Evolutionary conservation across 2,329 filamentous ascomycete genomes (phyloP), one percentile per base, ranked within the genome.

Genomic region (Microsporum ferrugineum): DNA sequence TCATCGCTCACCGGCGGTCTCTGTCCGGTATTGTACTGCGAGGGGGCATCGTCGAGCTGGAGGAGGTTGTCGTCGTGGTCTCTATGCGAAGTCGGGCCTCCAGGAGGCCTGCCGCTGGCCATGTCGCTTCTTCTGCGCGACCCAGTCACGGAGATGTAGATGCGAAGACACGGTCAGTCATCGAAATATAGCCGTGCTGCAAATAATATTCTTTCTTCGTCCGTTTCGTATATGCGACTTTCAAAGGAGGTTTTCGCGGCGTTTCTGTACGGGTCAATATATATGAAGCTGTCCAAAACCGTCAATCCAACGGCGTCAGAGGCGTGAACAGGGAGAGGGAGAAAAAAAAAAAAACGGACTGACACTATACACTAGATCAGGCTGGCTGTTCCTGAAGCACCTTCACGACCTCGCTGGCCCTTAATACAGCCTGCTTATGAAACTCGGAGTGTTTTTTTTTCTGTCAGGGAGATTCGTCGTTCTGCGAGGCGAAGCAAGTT

Each of bases 1-100:
- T 95, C 88, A 72, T 96, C 91, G 72, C 87, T 87, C 63, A 88
- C 78, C n/a, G 87, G 84, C 57, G 91, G 87, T 62, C 85, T 84
- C 73, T 91, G 87, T 65, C 90, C 90, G 66, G 81, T 82, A 72
- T 82, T 84, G 75, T 96, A 95, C 62, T 69, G 66, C 14, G 76
- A 71, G 56, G 51, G 58, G n/a, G 72, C 68, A 56, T 75, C 72
- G 60, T 74, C 75, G 51, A 77, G 66, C 61, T 76, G 72, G 59
- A 78, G 68, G 61, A 78, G 68, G 51, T 27, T 55, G 23, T 55
- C 51, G 45, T 77, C 74, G 65, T 74, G 73, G 69, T 74, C 72
- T 70, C 75, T 73, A 71, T 71, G 71, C 71, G 72, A 69, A 68
- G 71, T 66, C 67, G 76, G 75, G 72, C 74, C 75, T 72, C 77